These are phyloP conservation scores for Dactylellina cionopaga DNA, from an alignment of 2,329 filamentous ascomycete species.

Conservation along the genomic window DNA sequence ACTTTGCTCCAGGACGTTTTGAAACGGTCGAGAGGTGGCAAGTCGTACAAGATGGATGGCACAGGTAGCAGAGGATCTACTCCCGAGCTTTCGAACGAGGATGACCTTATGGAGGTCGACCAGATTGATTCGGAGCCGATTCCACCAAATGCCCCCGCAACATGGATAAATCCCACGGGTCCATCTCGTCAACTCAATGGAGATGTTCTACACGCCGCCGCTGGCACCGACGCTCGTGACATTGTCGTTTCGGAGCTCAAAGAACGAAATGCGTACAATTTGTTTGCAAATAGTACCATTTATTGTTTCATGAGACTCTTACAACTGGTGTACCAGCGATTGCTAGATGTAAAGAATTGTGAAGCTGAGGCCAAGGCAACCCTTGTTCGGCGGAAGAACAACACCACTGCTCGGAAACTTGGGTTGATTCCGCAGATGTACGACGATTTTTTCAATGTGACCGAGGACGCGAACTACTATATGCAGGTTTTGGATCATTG, in stretches of 20 bases:
- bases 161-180: slow-evolving; percentile 71
- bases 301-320: slow-evolving; percentile 96
- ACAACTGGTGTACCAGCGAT: slow-evolving; percentile 85
- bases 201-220: slow-evolving; percentile 68
- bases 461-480: slow-evolving; percentile 78
- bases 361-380: slow-evolving; percentile 77
- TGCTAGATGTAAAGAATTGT: slow-evolving; percentile 83
- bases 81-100: slow-evolving; percentile 80
- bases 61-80: slow-evolving; percentile 88
- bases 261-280: slow-evolving; percentile 70
- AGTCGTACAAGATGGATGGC: slow-evolving; percentile 77
- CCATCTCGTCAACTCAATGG: slow-evolving; percentile 67
- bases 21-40: slow-evolving; percentile 73
- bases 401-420: slow-evolving; percentile 84
- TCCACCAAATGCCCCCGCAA: slow-evolving; percentile 67
- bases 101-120: slow-evolving; percentile 74
- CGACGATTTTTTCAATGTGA: slow-evolving; percentile 77
- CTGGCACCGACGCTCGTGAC: slow-evolving; percentile 77
- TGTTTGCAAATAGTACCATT: slow-evolving; percentile 90
- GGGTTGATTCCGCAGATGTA: slow-evolving; percentile 81
- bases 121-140: slow-evolving; percentile 56
- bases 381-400: slow-evolving; percentile 75
- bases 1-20: slow-evolving; percentile 86
- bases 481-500: slow-evolving; percentile 84
- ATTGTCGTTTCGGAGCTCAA: slow-evolving; percentile 77